Base-by-base conservation (phyloP, 78 protist genomes). In the Capsaspora owczarzaki region DNA sequence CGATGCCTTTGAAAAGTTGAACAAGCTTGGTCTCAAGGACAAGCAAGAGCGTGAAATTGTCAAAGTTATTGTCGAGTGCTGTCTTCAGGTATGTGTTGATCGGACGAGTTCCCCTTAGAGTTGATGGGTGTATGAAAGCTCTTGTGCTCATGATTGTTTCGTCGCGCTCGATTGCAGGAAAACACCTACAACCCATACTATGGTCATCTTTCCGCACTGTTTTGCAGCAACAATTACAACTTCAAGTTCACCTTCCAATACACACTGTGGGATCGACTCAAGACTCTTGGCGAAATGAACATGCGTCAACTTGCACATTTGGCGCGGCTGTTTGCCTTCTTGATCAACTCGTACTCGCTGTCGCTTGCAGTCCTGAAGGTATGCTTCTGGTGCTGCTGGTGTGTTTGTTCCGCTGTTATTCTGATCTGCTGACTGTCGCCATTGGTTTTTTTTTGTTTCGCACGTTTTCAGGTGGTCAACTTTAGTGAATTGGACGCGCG, bases 231-330 rank as follows among this genome's bases (percentile, higher is more conserved):
- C 77, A 69, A 31, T 44, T n/a, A 63, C 51, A 44, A 69, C 37
- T 29, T 25, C 60, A 80, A 69, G 77, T 2, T 69, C 47, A 80
- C 83, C 23, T 46, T 80, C 46, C 83, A 80, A 41, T 79, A 79
- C 22, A 40, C 75, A 20, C 27, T 80, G 37, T 80, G 83, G 83
- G 83, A 80, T 44, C 56, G 77, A 4, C 16, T 80, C 78, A 80
- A 80, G 77, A 10, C 5, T 2, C 42, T 68, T 27, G 47, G 8
- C 16, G 46, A 68, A 19, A 3, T 31, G 3, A 3, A 3, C 46
- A 27, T 38, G 35, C 25, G 74, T 1, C 46, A 35, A 3, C 3
- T 40, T 4, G 29, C 46, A 2, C 5, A 31, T 20, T 27, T 68
- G 38, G 46, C 46, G 47, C 38, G 22, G 1, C 4, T 40, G 38